Evolutionary conservation across 108 stramenopile species (phyloP).

Genomic region (Nitzschia inconspicua): DNA sequence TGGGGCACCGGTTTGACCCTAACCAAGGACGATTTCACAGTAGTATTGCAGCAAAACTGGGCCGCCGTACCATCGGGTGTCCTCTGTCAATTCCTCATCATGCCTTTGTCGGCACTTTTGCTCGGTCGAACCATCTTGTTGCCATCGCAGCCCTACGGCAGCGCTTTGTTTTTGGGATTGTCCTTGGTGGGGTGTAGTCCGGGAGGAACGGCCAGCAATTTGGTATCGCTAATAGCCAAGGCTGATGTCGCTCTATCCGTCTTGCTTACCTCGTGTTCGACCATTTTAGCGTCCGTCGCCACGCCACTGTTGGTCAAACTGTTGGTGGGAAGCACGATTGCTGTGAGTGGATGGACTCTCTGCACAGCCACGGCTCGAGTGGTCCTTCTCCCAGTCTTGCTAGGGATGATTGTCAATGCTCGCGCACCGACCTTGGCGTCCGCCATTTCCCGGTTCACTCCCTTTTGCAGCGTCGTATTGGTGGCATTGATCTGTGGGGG

Average conservation of each 20-base stretch:
- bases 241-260: constrained; percentile 94
- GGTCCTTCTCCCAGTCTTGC: constrained; percentile 80
- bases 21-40: constrained; percentile 78
- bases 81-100: constrained; percentile 83
- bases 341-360: constrained; percentile 64
- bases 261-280: constrained; percentile 86
- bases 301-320: constrained; percentile 86
- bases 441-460: constrained; percentile 66
- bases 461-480: constrained; percentile 80
- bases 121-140: constrained; percentile 69
- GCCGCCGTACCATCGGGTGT: constrained; percentile 85
- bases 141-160: constrained; percentile 34
- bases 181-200: constrained; percentile 83
- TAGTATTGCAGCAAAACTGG: constrained; percentile 42
- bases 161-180: constrained; percentile 69
- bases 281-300: constrained; percentile 76
- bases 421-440: constrained; percentile 53
- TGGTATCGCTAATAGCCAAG: constrained; percentile 89
- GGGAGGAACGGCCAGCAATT: constrained; percentile 94
- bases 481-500: constrained; percentile 91
- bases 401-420: constrained; percentile 85
- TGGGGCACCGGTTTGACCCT: constrained; percentile 92
- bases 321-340: constrained; percentile 72
- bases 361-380: constrained; percentile 76
- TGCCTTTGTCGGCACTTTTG: constrained; percentile 80